Evolutionary conservation across 306 rosid genomes (phyloP).

Genomic region (Purshia tridentata): DNA sequence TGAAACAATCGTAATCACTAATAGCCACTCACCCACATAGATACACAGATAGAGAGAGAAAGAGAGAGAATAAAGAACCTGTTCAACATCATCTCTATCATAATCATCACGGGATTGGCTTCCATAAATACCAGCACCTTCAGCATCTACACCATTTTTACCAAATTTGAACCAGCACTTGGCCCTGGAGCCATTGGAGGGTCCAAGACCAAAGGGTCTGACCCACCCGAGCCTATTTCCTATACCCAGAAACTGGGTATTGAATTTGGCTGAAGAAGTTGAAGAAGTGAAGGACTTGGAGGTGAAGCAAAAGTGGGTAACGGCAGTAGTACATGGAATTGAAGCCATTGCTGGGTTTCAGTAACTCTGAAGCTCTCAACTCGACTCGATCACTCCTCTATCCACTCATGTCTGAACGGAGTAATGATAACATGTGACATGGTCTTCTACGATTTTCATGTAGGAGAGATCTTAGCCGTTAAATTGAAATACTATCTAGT

Average conservation of each 20-base stretch:
- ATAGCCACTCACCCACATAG: not conserved
- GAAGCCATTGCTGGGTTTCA: slow-evolving; percentile 67
- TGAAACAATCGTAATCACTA: not conserved
- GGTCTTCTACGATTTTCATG: not conserved
- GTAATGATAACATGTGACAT: slow-evolving; percentile 8
- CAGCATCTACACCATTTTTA: slow-evolving; percentile 81
- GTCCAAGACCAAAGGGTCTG: slow-evolving; percentile 53
- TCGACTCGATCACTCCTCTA: slow-evolving; percentile 27
- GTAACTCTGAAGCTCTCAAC: not conserved
- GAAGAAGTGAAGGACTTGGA: slow-evolving; percentile 33
- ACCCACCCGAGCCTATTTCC: slow-evolving; percentile 38
- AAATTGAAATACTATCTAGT: not conserved
- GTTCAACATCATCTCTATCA: slow-evolving; percentile 92
- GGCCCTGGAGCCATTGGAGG: slow-evolving; percentile 75
- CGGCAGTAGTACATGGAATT: slow-evolving; percentile 40
- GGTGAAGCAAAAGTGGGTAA: slow-evolving; percentile 40
- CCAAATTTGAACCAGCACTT: slow-evolving; percentile 91
- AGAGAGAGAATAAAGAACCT: slow-evolving; percentile 43
- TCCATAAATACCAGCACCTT: slow-evolving; percentile 98
- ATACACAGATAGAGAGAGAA: slow-evolving; percentile 1
- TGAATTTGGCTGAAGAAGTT: slow-evolving; percentile 36
- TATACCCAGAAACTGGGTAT: slow-evolving; percentile 50
- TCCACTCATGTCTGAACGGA: slow-evolving; percentile 41
- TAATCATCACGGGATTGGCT: slow-evolving; percentile 89
- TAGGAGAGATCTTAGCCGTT: not conserved